Conservation (phyloP, 352 stramenopile genomes). For the Phytophthora lateralis region DNA sequence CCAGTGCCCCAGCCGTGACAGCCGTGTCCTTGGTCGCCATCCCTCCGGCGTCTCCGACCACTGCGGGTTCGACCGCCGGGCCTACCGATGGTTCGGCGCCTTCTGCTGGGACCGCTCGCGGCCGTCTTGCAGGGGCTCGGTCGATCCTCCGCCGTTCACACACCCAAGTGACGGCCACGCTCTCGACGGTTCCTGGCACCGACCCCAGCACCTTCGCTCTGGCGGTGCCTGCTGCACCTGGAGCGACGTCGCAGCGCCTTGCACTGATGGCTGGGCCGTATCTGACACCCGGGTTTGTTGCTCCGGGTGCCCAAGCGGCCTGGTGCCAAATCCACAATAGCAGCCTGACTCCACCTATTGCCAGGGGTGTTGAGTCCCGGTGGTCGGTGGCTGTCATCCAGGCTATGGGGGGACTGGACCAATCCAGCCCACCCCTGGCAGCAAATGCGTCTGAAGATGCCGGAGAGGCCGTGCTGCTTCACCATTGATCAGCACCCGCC, state of each 20-base stretch:
- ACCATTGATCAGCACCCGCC: neutral
- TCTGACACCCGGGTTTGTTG: neutral
- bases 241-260: too few relatives aligned
- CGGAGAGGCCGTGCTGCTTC: neutral
- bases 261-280: neutral
- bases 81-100: too few relatives aligned
- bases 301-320: neutral
- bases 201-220: neutral
- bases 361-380: neutral
- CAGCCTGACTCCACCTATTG: neutral
- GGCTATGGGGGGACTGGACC: neutral
- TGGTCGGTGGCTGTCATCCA: neutral
- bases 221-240: neutral
- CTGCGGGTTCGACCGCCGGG: too few relatives aligned
- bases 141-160: too few relatives aligned
- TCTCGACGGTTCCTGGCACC: neutral
- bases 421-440: neutral
- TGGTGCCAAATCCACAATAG: neutral
- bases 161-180: neutral
- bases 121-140: too few relatives aligned
- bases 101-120: too few relatives aligned
- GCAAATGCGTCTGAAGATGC: neutral
- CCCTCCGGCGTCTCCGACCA: too few relatives aligned
- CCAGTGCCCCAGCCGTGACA: too few relatives aligned
- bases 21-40: too few relatives aligned